Evolutionary conservation across 768 basidiomycete species (phyloP), one percentile per base, ranked within the genome.

Genomic region (Mycena capillaripes): DNA sequence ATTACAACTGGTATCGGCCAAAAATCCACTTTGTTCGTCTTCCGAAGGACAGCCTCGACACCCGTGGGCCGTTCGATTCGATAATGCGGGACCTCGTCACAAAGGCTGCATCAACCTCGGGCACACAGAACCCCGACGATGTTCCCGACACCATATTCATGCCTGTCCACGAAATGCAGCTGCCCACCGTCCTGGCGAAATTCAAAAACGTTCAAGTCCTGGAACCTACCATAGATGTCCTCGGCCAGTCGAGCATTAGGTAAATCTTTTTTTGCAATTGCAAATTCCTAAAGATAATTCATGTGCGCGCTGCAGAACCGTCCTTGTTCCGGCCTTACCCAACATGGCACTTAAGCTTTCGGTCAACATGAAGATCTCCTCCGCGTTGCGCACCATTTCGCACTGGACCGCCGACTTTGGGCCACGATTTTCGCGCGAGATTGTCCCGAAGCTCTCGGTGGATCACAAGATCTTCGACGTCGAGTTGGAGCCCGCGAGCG

Each of bases 361-460:
- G 8, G 83, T 91, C 65, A 88, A 87, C 17, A 88, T 90, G 65
- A 88, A 86, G 71, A 88, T 91, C 68, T 89, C 90, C 23, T 91
- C 89, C 25, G 82, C 88, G 1, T 79, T 90, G 52, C 82, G 90
- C 60, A 91, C 89, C 4, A 89, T 91, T 60, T 89, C 90, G 50
- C 90, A 89, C 74, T 89, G 85, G 69, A 89, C 89, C 3, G 87
- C 89, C 29, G 81, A 88, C 74, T 87, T 89, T 73, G 89, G 88
- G 3, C 89, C 89, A 27, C 87, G 88, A 8, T 91, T 91, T 73
- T 89, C 88, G 30, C 69, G 77, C 9, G 84, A 87, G 1, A 78
- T 90, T 34, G 80, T 90, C 30, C 87, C 89, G 7, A 86, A 83
- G 67, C 80, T 90, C n/a, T 72, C 82, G 2, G 78, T 87, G 42